Evolutionary conservation across 1,139 yeast genomes (phyloP).

Genomic region (Zygosaccharomyces pseudobailii): DNA sequence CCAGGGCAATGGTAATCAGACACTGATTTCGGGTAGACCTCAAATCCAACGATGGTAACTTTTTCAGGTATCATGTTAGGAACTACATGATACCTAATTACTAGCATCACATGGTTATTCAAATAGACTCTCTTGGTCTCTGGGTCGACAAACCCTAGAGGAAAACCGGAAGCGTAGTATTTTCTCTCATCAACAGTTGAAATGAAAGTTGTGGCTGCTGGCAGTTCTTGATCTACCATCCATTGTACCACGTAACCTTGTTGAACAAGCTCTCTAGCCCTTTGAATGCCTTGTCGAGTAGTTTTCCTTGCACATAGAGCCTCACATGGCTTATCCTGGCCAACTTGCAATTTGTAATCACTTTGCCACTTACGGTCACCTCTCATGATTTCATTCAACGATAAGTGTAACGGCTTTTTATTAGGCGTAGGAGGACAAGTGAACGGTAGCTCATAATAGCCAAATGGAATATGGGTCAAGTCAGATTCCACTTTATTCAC

Average conservation of each 20-base stretch:
- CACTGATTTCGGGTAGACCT: constrained; percentile 83
- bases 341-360: constrained; percentile 59
- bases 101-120: constrained; percentile 78
- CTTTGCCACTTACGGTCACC: constrained; percentile 82
- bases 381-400: constrained; percentile 69
- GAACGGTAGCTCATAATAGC: constrained; percentile 73
- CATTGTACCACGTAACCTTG: constrained; percentile 78
- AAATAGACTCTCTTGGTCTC: constrained; percentile 51
- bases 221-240: constrained; percentile 70
- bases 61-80: constrained; percentile 33
- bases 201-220: constrained; percentile 84
- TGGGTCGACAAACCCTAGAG: constrained; percentile 61
- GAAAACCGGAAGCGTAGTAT: constrained; percentile 84
- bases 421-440: constrained; percentile 64
- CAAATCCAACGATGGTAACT: constrained; percentile 79
- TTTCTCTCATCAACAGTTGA: constrained; percentile 55
- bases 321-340: constrained; percentile 58
- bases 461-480: constrained; percentile 69
- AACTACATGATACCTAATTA: constrained; percentile 67
- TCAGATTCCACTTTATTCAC: constrained; percentile 80
- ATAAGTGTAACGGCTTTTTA: constrained; percentile 58
- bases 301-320: constrained; percentile 63
- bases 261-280: constrained; percentile 59
- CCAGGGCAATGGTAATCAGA: constrained; percentile 66
- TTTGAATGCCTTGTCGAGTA: constrained; percentile 44